Conservation (phyloP, 179 eudicot species). For the Beta corolliflora region DNA sequence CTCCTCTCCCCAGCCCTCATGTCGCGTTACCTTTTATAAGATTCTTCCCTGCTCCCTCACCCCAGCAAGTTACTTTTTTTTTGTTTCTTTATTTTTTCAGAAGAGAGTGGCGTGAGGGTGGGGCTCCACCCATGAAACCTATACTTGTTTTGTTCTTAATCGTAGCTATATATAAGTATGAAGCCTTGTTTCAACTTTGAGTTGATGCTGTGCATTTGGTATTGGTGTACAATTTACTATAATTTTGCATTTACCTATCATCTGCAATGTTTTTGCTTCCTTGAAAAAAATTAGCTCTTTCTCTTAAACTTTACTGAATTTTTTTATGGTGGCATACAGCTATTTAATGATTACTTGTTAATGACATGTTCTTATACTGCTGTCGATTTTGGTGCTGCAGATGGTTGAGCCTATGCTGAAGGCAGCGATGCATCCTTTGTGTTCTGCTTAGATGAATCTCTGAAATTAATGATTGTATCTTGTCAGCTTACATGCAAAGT, state of each 20-base stretch:
- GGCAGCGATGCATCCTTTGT: slow-evolving; percentile 87
- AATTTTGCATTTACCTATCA: background rate
- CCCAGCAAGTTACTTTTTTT: background rate
- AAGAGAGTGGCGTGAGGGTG: background rate
- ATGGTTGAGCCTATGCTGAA: slow-evolving; percentile 89
- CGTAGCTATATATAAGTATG: background rate
- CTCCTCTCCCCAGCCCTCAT: background rate
- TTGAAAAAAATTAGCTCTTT: background rate
- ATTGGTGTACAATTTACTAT: background rate
- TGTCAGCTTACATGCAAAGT: background rate
- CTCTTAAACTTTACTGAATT: background rate
- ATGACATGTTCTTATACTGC: slow-evolving; percentile 21
- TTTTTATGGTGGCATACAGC: background rate
- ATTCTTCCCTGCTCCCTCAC: background rate
- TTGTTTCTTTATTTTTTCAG: background rate
- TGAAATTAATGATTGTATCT: background rate
- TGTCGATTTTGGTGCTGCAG: slow-evolving; percentile 46
- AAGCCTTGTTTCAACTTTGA: background rate
- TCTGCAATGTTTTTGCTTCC: background rate
- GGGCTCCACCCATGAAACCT: background rate
- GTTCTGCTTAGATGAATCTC: background rate
- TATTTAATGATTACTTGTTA: background rate
- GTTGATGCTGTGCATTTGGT: background rate
- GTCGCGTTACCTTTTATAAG: background rate
- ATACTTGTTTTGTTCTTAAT: too few relatives aligned